Evolutionary conservation across 2,329 filamentous ascomycete genomes (phyloP).

Genomic region (Colletotrichum sp.): DNA sequence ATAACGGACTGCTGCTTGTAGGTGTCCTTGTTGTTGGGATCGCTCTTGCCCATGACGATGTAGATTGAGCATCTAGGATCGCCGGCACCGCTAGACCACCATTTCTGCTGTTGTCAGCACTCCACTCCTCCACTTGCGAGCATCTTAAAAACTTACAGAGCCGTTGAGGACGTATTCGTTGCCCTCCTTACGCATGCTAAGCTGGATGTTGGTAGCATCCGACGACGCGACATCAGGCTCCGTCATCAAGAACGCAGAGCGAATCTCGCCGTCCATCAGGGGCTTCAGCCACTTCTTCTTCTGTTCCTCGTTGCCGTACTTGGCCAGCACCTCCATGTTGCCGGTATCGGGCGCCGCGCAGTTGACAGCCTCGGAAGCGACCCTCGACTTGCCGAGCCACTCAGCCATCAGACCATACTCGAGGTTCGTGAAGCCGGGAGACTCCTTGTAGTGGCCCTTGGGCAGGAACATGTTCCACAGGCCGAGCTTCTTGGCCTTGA

Average conservation of each 20-base stretch:
- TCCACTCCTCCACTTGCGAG: fast-evolving
- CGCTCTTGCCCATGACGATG: conserved; percentile 95
- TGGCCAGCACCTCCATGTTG: conserved; percentile 94
- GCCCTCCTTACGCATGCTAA: conserved; percentile 82
- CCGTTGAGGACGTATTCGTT: conserved; percentile 93
- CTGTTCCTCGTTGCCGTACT: conserved; percentile 86
- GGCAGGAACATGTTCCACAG: conserved; percentile 99
- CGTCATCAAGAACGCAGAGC: conserved; percentile 93
- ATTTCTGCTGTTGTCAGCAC: conserved; percentile 69
- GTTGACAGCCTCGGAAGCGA: conserved; percentile 87
- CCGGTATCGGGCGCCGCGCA: conserved; percentile 91
- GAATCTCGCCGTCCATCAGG: conserved; percentile 82
- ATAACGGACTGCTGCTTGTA: conserved; percentile 96
- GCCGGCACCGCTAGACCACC: conserved; percentile 97
- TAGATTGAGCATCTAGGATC: conserved; percentile 93
- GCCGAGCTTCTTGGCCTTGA: conserved; percentile 79
- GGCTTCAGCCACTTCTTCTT: conserved; percentile 85
- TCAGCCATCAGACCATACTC: conserved; percentile 99
- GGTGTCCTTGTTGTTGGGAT: conserved; percentile 73
- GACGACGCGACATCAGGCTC: conserved; percentile 88
- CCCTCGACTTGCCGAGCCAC: conserved; percentile 84
- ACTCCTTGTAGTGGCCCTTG: conserved; percentile 93
- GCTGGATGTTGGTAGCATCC: conserved; percentile 91
- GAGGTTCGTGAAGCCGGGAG: conserved; percentile 91
- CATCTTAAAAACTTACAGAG: conserved; percentile 54